Conservation (phyloP, 2,329 filamentous ascomycete genomes). For the Fusarium hainanense region DNA sequence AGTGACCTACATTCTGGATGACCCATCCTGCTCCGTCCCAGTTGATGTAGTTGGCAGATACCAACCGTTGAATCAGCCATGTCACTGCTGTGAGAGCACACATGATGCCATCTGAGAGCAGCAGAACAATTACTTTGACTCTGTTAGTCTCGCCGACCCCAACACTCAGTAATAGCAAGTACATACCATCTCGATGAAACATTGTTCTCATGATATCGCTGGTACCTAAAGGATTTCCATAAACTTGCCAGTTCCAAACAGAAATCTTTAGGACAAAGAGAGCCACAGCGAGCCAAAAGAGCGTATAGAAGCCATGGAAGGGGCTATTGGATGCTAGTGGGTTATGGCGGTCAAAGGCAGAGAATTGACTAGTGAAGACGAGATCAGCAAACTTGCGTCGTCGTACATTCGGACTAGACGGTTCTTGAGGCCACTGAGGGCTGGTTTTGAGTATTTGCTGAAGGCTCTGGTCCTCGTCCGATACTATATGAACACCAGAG, state of each 20-base stretch:
- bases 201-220: constrained; percentile 79
- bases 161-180: not conserved
- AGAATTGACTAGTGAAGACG: constrained; percentile 79
- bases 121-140: constrained; percentile 61
- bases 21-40: constrained; percentile 80
- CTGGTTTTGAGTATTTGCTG: constrained; percentile 45
- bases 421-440: constrained; percentile 40
- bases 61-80: constrained; percentile 71
- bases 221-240: constrained; percentile 74
- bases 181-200: constrained; percentile 62
- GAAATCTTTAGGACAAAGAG: constrained; percentile 75
- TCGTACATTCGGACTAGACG: constrained; percentile 23
- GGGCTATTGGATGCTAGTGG: constrained; percentile 71
- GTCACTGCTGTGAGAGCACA: constrained; percentile 73
- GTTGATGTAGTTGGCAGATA: constrained; percentile 68
- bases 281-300: constrained; percentile 79
- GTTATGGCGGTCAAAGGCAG: constrained; percentile 80
- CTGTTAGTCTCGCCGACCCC: constrained; percentile 2
- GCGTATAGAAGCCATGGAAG: constrained; percentile 82
- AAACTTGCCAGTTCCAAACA: constrained; percentile 73
- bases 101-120: constrained; percentile 76
- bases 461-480: constrained; percentile 47
- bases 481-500: constrained; percentile 44
- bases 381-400: constrained; percentile 58
- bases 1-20: constrained; percentile 69